Conservation (phyloP, 306 rosid genomes). For the Cicer cuneatum region DNA sequence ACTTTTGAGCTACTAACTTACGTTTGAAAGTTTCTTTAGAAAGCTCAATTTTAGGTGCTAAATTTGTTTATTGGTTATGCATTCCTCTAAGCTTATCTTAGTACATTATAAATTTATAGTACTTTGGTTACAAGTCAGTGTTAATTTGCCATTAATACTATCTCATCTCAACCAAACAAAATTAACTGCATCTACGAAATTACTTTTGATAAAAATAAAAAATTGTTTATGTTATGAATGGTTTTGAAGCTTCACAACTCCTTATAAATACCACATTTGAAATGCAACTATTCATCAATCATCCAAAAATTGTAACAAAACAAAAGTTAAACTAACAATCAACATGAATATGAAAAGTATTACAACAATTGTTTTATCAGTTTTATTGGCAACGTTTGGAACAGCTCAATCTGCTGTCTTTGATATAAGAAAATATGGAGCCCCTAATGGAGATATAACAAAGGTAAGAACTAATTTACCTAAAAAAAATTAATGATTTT, state of each 20-base stretch:
- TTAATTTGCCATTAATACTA: slow-evolving; percentile 8
- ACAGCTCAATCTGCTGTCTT: slow-evolving; percentile 26
- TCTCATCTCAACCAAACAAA: not conserved
- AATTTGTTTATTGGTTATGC: not conserved
- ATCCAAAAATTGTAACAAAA: not conserved
- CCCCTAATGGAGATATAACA: slow-evolving; percentile 37
- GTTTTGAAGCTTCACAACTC: not conserved
- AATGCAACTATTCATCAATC: not conserved
- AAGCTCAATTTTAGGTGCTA: not conserved
- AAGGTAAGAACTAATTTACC: not conserved
- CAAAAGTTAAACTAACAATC: not conserved
- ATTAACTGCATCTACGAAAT: not conserved
- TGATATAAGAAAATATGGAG: slow-evolving; percentile 31
- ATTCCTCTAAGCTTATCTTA: not conserved
- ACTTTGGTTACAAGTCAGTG: not conserved
- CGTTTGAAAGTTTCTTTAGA: not conserved
- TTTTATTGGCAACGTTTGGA: not conserved
- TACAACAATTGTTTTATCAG: not conserved
- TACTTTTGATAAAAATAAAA: slow-evolving; percentile 9
- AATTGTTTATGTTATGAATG: not conserved
- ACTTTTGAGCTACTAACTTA: not conserved
- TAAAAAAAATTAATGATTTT: not conserved
- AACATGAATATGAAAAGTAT: slow-evolving; percentile 3
- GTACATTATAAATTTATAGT: not conserved
- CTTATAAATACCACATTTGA: not conserved